A percentile compares a stretch with the other conserved stretches of the same genome.
phyloP scores from a whole-genome alignment of 352 stramenopile species.

The Pythium dissotocum region DNA sequence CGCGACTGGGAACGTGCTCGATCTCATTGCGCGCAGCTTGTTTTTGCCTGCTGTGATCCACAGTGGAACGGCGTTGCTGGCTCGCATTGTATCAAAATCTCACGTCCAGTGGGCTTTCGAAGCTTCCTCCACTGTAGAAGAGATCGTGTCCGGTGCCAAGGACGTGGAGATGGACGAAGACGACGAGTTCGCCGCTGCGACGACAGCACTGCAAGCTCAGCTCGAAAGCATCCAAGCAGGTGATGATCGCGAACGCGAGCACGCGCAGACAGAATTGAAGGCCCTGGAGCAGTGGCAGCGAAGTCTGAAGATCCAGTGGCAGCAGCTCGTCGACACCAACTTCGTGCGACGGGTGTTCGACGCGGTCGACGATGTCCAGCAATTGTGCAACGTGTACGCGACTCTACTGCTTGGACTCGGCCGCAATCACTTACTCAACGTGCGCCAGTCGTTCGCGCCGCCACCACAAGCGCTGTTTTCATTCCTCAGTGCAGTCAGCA shows the following conservation, averaged over 20 bases:
- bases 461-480: slow-evolving; percentile 45
- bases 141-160: not conserved
- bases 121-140: not conserved
- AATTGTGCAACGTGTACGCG: slow-evolving; percentile 42
- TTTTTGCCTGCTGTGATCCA: slow-evolving; percentile 15
- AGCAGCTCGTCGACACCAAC: slow-evolving; percentile 39
- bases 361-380: slow-evolving; percentile 16
- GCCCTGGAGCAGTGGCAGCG: slow-evolving; percentile 20
- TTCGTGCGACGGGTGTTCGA: slow-evolving; percentile 46
- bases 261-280: not conserved
- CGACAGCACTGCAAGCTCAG: slow-evolving; percentile 1
- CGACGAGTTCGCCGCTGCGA: slow-evolving; percentile 5
- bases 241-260: slow-evolving; percentile 2
- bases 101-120: slow-evolving; percentile 31
- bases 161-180: slow-evolving; percentile 30
- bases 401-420: slow-evolving; percentile 46
- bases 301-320: slow-evolving; percentile 42
- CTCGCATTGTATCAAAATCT: slow-evolving; percentile 8
- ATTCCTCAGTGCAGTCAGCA: slow-evolving; percentile 52
- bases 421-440: slow-evolving; percentile 43
- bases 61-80: slow-evolving; percentile 5
- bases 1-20: slow-evolving; percentile 24
- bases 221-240: not conserved
- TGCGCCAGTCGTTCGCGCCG: slow-evolving; percentile 47
- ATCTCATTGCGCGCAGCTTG: slow-evolving; percentile 10